A percentile compares a stretch with the other conserved stretches of the same genome.
phyloP scores from a whole-genome alignment of 2,329 filamentous ascomycete genomes.

The Stachybotrys chartarum region DNA sequence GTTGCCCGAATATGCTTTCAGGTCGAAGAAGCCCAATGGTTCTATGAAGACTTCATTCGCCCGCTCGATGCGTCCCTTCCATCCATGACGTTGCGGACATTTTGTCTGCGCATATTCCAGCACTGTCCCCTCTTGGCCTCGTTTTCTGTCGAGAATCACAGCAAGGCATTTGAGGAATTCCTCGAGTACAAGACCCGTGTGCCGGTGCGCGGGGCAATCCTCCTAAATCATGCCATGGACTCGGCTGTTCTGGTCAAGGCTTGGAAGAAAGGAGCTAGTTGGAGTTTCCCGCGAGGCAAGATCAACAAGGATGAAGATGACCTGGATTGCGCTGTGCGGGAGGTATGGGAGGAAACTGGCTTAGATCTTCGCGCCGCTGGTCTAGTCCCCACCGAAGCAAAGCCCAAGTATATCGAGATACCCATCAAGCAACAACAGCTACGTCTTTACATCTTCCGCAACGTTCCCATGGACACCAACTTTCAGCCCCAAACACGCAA shows the following conservation, averaged over 20 bases:
- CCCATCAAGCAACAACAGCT: conserved; percentile 91
- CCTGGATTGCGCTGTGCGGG: conserved; percentile 84
- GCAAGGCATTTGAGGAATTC: conserved; percentile 84
- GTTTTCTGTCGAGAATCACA: conserved; percentile 71
- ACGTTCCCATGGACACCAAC: conserved; percentile 76
- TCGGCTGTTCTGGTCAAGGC: conserved; percentile 89
- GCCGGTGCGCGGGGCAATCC: conserved; percentile 86
- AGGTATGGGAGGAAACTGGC: conserved; percentile 95
- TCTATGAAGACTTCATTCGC: conserved; percentile 98
- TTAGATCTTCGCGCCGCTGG: conserved; percentile 73
- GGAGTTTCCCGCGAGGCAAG: conserved; percentile 95
- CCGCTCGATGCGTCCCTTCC: conserved; percentile 80
- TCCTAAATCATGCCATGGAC: conserved; percentile 93
- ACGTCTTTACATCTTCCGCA: conserved; percentile 83
- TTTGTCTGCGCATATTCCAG: conserved; percentile 85
- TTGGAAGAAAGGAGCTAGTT: conserved; percentile 94
- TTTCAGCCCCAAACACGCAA: conserved; percentile 91
- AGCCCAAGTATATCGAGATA: conserved; percentile 78
- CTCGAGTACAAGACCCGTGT: conserved; percentile 90
- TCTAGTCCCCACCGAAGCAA: conserved; percentile 63
- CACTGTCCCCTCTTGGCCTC: conserved; percentile 84
- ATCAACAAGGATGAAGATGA: conserved; percentile 98
- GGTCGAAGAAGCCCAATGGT: conserved; percentile 99
- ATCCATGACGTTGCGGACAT: conserved; percentile 75
- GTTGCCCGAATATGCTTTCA: conserved; percentile 96